Conservation (phyloP, 2,329 filamentous ascomycete species). For the Talaromyces sp. region DNA sequence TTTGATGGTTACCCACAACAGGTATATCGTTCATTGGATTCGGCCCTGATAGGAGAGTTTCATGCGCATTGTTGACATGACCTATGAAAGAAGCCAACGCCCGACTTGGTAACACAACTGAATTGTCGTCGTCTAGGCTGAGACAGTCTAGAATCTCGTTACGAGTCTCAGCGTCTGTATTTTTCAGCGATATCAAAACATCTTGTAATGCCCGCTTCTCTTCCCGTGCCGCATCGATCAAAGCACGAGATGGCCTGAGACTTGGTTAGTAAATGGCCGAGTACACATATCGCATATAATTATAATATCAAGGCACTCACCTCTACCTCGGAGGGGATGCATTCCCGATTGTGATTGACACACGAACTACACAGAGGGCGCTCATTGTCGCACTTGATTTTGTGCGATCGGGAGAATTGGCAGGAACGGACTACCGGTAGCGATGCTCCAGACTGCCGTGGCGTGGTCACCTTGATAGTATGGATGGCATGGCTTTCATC, state of each 20-base stretch:
- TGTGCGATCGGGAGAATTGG: slow-evolving; percentile 37
- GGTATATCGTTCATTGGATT: not conserved
- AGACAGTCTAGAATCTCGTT: not conserved
- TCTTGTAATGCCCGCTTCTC: not conserved
- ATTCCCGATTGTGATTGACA: slow-evolving; percentile 26
- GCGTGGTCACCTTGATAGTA: not conserved
- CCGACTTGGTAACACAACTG: not conserved
- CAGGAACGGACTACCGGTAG: slow-evolving; percentile 27
- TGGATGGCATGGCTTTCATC: not conserved
- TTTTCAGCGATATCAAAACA: not conserved
- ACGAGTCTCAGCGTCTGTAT: not conserved
- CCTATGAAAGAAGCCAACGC: not conserved
- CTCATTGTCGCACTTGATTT: slow-evolving; percentile 38
- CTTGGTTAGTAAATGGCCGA: not conserved
- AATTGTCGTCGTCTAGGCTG: not conserved
- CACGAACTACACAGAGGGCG: slow-evolving; percentile 37
- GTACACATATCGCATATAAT: no score
- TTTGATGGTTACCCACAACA: not conserved
- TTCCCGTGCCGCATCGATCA: slow-evolving; percentile 5
- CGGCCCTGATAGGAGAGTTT: not conserved
- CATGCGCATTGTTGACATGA: not conserved
- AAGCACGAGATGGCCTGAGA: not conserved
- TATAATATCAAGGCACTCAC: not conserved
- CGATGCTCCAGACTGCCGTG: not conserved
- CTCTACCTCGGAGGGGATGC: slow-evolving; percentile 24